These are phyloP conservation scores for Trichoderma parareesei DNA, from an alignment of 495 filamentous ascomycete genomes.

Conservation along the genomic window DNA sequence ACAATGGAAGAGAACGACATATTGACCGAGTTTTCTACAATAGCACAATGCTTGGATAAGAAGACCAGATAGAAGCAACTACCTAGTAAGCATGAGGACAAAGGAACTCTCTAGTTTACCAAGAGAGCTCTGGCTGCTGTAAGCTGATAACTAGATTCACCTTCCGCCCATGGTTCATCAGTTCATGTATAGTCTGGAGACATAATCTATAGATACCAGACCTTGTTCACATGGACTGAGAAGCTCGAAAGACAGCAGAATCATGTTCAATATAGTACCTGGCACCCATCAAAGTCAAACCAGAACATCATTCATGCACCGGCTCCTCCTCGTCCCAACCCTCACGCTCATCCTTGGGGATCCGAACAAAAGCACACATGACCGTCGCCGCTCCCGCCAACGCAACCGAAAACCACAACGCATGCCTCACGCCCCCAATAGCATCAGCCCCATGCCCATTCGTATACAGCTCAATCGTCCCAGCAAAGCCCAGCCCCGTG, in stretches of 20 bases:
- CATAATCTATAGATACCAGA: no score
- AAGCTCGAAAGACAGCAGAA: neutral
- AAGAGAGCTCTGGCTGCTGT: neutral
- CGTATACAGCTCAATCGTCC: neutral
- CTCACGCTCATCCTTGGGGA: constrained; percentile 6
- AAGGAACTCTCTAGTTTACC: neutral
- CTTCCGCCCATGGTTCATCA: no score
- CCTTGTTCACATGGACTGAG: no score
- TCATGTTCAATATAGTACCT: neutral
- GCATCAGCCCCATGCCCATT: neutral
- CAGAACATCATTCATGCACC: neutral
- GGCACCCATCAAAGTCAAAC: no score
- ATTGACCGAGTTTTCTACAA: neutral
- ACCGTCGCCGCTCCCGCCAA: neutral
- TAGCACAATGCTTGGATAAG: neutral
- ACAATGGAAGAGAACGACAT: neutral
- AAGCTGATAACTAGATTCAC: no score
- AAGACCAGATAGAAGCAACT: no score
- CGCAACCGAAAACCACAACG: neutral
- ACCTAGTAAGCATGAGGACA: no score
- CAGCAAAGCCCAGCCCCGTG: neutral
- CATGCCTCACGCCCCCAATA: neutral
- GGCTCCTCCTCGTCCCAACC: neutral
- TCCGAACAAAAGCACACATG: neutral
- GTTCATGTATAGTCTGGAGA: no score